Evolutionary conservation across 2,329 filamentous ascomycete genomes (phyloP).

Genomic region (Chaetomium olivaceum): DNA sequence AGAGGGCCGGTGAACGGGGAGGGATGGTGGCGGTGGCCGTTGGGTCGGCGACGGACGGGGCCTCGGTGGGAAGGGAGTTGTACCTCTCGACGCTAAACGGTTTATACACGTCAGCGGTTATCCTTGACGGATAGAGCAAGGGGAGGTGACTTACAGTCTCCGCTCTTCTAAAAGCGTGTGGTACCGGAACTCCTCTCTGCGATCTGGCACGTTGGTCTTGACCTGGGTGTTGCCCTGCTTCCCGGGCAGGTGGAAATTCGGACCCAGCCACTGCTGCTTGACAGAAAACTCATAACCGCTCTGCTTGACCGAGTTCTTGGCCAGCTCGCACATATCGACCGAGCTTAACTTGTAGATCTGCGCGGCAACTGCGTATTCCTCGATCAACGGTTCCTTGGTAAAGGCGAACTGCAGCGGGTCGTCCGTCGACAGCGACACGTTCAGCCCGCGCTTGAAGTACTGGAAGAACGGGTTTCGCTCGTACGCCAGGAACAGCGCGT

Average conservation of each 20-base stretch:
- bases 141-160: slow-evolving; percentile 65
- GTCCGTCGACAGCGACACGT: slow-evolving; percentile 94
- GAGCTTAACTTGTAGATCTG: slow-evolving; percentile 98
- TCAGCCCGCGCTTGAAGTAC: slow-evolving; percentile 92
- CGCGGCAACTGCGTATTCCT: slow-evolving; percentile 95
- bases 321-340: slow-evolving; percentile 97
- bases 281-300: slow-evolving; percentile 88
- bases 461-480: slow-evolving; percentile 94
- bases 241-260: slow-evolving; percentile 74
- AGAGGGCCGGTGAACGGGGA: slow-evolving; percentile 15
- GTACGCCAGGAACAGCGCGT: slow-evolving; percentile 92
- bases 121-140: too few species aligned
- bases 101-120: not conserved
- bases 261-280: slow-evolving; percentile 89
- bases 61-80: slow-evolving; percentile 37
- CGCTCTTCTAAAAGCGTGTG: slow-evolving; percentile 83
- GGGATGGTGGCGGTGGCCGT: slow-evolving; percentile 7
- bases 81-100: slow-evolving; percentile 46
- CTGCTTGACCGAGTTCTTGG: slow-evolving; percentile 92
- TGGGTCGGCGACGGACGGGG: slow-evolving; percentile 28
- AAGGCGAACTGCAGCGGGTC: slow-evolving; percentile 98
- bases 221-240: slow-evolving; percentile 86
- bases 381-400: slow-evolving; percentile 95
- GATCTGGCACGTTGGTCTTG: slow-evolving; percentile 94
- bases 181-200: slow-evolving; percentile 84